Evolutionary conservation across 345 rosid species (phyloP), one percentile per base, ranked within the genome.

Genomic region (Dipteronia dyeriana): DNA sequence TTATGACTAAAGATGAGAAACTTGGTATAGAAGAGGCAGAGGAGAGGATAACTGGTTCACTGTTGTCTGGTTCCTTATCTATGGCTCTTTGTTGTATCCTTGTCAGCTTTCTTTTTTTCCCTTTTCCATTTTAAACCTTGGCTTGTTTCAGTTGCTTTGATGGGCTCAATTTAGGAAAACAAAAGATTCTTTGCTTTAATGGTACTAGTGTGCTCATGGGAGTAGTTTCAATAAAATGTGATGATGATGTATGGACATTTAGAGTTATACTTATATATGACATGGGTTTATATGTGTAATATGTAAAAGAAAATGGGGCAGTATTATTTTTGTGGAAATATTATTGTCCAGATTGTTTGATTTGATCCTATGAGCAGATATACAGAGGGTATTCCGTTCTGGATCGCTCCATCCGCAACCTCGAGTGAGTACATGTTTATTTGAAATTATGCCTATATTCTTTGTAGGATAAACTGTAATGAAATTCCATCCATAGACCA

Each of bases 1-100:
- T 95, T 86, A 66, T 88, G 80, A 69, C 53, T 23, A 85, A 73
- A 79, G 98, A 95, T 68, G 99, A 93, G 83, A 76, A 88, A 68
- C 86, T 90, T 66, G 81, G 80, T 51, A 90, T 82, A 67, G 80
- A 82, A 41, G 85, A 78, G 59, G 20, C 81, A 7, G 89, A 72
- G 34, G 83, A 91, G 73, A 82, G 83, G 80, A 73, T 86, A 34
- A 78, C 81, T 45, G 91, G 91, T 77, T 93, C 97, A 13, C 82
- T 95, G 77, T 86, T 93, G 69, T 93, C 99, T 1, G 99, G 97
- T 31, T 89, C 99, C 59, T 85, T 93, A 77, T 95, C 99, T 59
- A 92, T 92, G 97, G 97, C 99, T 78, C 97, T 93, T 80, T 93
- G 99, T 75, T 93, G 98, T 95, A 95, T 95, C 99, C 97, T 90